Conservation (phyloP, 495 filamentous ascomycete genomes). For the Cercophora sp. region DNA sequence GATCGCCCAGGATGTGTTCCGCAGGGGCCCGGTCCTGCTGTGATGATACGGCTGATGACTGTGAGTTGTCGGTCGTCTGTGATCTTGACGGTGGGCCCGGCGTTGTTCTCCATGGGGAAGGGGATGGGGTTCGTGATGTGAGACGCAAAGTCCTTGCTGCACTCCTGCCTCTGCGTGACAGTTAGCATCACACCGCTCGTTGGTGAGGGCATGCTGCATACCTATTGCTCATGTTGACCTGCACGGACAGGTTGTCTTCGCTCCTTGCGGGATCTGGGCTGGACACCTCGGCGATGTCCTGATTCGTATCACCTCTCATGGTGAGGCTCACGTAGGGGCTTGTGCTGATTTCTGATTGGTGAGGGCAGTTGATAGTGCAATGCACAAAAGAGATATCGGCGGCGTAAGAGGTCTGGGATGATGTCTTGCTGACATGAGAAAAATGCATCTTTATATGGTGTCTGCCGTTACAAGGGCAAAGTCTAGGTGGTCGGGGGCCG, state of each 20-base stretch:
- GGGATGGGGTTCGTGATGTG: constrained; percentile 7
- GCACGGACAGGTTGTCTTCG: constrained; percentile 27
- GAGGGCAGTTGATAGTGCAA: no score
- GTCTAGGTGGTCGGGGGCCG: background rate
- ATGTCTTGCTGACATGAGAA: no score
- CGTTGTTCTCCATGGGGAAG: constrained; percentile 1
- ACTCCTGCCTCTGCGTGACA: constrained; percentile 4
- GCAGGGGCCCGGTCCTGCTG: constrained; percentile 12
- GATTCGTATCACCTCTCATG: no score
- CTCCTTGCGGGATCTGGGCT: constrained; percentile 17
- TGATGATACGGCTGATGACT: constrained; percentile 12
- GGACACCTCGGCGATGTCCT: constrained; percentile 2
- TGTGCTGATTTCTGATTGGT: no score
- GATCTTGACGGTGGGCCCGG: constrained; percentile 11
- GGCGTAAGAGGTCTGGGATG: no score
- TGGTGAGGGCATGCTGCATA: constrained; percentile 3
- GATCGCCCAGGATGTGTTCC: constrained; percentile 24
- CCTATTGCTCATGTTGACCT: constrained; percentile 26
- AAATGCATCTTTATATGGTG: no score
- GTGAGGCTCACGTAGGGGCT: no score
- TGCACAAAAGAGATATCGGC: no score
- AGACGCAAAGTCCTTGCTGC: constrained; percentile 5
- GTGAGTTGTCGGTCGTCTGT: constrained; percentile 17
- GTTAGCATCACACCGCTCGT: background rate
- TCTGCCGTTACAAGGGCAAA: no score